Evolutionary conservation across 2,329 filamentous ascomycete genomes (phyloP).

Genomic region (Aspergillus intermedius): DNA sequence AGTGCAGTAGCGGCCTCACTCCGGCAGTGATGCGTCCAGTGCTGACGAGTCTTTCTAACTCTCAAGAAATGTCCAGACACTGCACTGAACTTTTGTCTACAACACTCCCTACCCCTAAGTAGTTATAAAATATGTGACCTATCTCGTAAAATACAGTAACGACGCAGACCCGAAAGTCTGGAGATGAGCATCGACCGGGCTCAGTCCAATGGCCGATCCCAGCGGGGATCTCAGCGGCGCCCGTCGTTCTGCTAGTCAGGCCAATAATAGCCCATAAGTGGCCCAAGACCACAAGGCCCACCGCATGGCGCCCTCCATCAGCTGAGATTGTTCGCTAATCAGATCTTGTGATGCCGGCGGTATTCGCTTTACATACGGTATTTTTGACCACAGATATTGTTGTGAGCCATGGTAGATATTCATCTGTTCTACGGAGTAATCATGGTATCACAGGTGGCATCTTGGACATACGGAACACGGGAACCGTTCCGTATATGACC

Average conservation of each 20-base stretch:
- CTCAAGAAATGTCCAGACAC: no score
- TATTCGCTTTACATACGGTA: not conserved
- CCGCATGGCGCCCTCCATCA: slow-evolving; percentile 31
- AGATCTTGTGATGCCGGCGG: not conserved
- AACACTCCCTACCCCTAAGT: not conserved
- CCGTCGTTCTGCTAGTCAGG: slow-evolving; percentile 6
- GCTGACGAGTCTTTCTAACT: no score
- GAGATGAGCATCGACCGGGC: slow-evolving; percentile 25
- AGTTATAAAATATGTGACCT: not conserved
- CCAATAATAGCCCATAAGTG: slow-evolving; percentile 16
- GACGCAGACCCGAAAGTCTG: slow-evolving; percentile 17
- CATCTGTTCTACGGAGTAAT: no score
- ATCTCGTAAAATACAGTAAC: slow-evolving; percentile 11
- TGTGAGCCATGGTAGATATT: no score
- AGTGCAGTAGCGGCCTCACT: no score
- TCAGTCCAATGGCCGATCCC: slow-evolving; percentile 34
- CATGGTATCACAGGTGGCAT: no score
- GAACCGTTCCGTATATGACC: no score
- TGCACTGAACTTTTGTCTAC: not conserved
- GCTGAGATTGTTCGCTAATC: slow-evolving; percentile 15
- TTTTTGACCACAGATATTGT: no score
- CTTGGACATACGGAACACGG: no score
- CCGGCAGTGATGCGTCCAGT: no score
- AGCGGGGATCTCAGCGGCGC: slow-evolving; percentile 31
- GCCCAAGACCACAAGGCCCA: slow-evolving; percentile 21